Conservation (phyloP, 768 basidiomycete genomes). For the Phylloporus sp. region DNA sequence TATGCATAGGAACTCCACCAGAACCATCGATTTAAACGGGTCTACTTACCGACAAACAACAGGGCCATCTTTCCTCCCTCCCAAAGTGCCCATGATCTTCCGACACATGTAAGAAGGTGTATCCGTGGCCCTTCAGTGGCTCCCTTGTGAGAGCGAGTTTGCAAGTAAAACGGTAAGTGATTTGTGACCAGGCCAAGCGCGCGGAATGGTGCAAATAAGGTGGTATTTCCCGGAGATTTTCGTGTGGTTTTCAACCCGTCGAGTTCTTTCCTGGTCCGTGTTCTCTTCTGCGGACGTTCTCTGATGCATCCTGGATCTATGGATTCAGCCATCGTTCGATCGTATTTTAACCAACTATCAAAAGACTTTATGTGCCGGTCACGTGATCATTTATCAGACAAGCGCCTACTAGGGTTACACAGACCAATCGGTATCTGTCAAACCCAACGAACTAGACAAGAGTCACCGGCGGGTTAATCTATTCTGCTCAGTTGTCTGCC, state of each 20-base stretch:
- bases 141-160: slow-evolving; percentile 81
- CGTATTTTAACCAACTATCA: too few relatives aligned
- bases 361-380: background rate
- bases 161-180: slow-evolving; percentile 82
- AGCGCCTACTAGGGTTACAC: too few relatives aligned
- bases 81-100: slow-evolving; percentile 92
- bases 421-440: too few relatives aligned
- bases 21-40: background rate
- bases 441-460: too few relatives aligned
- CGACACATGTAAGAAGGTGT: slow-evolving; percentile 83
- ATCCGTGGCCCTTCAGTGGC: slow-evolving; percentile 79
- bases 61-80: slow-evolving; percentile 91
- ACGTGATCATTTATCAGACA: too few relatives aligned
- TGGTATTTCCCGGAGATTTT: slow-evolving; percentile 19
- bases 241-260: slow-evolving; percentile 1
- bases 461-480: too few relatives aligned
- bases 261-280: slow-evolving; percentile 9
- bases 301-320: slow-evolving; percentile 13
- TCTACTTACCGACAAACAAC: slow-evolving; percentile 82
- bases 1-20: slow-evolving; percentile 28
- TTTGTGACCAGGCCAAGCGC: slow-evolving; percentile 95
- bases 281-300: slow-evolving; percentile 26
- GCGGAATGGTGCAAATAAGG: slow-evolving; percentile 88
- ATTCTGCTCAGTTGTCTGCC: too few relatives aligned
- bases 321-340: slow-evolving; percentile 16